These are phyloP conservation scores for Crotalaria pallida DNA, from an alignment of 306 rosid genomes.

Conservation along the genomic window DNA sequence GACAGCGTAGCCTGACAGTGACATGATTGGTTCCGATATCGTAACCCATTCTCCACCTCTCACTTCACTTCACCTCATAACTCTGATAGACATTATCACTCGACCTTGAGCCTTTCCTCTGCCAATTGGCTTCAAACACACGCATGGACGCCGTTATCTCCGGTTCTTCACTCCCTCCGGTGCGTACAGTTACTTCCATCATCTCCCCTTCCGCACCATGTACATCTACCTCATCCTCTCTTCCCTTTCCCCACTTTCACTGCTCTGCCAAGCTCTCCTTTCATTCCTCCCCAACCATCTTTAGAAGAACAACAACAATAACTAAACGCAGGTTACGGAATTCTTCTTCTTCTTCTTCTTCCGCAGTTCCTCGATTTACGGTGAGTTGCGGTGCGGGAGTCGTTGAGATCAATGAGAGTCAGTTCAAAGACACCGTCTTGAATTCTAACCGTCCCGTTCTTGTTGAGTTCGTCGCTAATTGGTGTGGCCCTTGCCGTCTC, in stretches of 20 bases:
- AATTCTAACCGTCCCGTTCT: slow-evolving; percentile 71
- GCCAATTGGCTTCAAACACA: background rate
- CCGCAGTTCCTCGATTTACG: slow-evolving; percentile 32
- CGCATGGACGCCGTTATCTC: slow-evolving; percentile 20
- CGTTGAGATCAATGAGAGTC: slow-evolving; percentile 54
- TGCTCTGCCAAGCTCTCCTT: slow-evolving; percentile 9
- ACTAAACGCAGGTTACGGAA: background rate
- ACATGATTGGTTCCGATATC: background rate
- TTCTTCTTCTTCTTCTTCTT: slow-evolving; percentile 15
- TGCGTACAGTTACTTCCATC: slow-evolving; percentile 30
- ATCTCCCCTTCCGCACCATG: slow-evolving; percentile 16
- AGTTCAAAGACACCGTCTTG: slow-evolving; percentile 56
- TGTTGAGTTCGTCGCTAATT: slow-evolving; percentile 79
- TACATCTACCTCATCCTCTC: background rate
- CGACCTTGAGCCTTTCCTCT: background rate
- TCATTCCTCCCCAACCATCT: background rate
- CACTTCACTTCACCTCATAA: background rate
- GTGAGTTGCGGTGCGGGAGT: slow-evolving; percentile 42
- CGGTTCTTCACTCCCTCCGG: slow-evolving; percentile 29
- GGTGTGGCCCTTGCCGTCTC: slow-evolving; percentile 94
- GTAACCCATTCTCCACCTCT: no score
- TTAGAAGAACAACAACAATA: background rate
- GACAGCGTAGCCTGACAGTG: background rate
- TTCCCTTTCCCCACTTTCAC: slow-evolving; percentile 17
- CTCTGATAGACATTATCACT: background rate